Evolutionary conservation across 805 yeast genomes (phyloP).

Genomic region (Teunomyces aglyptinius): DNA sequence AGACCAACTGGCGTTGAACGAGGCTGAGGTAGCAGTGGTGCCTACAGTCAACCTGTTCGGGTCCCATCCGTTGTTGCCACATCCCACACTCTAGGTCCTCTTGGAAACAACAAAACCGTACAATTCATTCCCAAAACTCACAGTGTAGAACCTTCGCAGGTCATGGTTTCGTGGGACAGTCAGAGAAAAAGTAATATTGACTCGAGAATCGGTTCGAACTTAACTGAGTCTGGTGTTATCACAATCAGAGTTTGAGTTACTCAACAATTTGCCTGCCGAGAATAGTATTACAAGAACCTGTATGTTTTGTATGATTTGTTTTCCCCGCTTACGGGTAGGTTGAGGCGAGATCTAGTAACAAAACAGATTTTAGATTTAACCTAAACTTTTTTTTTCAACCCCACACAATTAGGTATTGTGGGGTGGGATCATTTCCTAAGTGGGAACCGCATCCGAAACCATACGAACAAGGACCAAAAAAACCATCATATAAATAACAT

Average conservation of each 20-base stretch:
- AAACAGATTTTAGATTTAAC: neutral
- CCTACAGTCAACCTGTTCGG: slow-evolving; percentile 81
- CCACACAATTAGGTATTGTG: neutral
- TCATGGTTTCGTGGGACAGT: slow-evolving; percentile 59
- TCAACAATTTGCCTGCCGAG: slow-evolving; percentile 29
- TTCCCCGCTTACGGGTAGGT: slow-evolving; percentile 11
- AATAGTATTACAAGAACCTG: slow-evolving; percentile 32
- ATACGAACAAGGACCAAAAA: no score
- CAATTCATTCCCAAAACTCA: slow-evolving; percentile 43
- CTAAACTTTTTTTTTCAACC: neutral
- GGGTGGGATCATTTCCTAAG: no score
- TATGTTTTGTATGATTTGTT: slow-evolving; percentile 21
- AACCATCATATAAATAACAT: no score
- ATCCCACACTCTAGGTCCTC: slow-evolving; percentile 54
- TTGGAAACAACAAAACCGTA: slow-evolving; percentile 45
- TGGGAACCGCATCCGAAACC: no score
- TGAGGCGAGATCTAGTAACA: neutral
- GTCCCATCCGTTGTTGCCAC: slow-evolving; percentile 71
- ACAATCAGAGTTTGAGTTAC: slow-evolving; percentile 35
- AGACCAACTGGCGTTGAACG: slow-evolving; percentile 48
- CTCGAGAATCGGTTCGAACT: slow-evolving; percentile 35
- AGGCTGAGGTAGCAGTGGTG: slow-evolving; percentile 46
- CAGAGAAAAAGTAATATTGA: slow-evolving; percentile 52
- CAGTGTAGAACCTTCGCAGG: slow-evolving; percentile 46
- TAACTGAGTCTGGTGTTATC: slow-evolving; percentile 36